Conservation (phyloP, 1,139 yeast genomes). For the Suhomyces ambrosiae region DNA sequence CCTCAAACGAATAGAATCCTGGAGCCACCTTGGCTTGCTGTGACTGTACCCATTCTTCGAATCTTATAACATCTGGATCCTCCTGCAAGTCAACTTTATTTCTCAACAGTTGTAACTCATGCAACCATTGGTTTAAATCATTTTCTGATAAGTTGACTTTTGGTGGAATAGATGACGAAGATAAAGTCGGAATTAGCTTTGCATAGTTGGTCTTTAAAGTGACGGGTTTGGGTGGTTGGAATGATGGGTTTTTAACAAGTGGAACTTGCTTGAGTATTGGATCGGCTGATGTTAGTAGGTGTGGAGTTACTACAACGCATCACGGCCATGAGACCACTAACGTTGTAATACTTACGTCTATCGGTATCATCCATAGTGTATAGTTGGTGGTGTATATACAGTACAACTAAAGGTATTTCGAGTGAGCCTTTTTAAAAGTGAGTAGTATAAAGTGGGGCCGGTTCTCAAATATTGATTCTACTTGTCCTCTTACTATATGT, state of each 20-base stretch:
- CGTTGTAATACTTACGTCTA: conserved; percentile 25
- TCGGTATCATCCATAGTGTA: conserved; percentile 25
- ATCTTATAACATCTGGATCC: conserved; percentile 21
- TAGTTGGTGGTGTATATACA: neutral
- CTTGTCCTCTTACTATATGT: no score
- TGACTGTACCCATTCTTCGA: conserved; percentile 36
- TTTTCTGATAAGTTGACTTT: conserved; percentile 31
- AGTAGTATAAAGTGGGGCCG: neutral
- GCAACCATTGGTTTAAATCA: conserved; percentile 35
- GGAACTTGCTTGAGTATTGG: conserved; percentile 58
- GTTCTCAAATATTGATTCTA: no score
- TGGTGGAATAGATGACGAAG: conserved; percentile 43
- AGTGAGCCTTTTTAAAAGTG: no score
- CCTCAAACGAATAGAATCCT: conserved; percentile 37
- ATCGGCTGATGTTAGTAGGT: conserved; percentile 40
- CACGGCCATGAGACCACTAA: neutral
- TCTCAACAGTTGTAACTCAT: conserved; percentile 26
- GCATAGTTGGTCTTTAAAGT: conserved; percentile 55
- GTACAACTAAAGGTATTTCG: no score
- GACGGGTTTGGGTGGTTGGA: conserved; percentile 60
- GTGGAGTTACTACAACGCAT: neutral
- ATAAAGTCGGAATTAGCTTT: conserved; percentile 39
- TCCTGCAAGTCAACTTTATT: conserved; percentile 11
- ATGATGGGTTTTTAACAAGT: conserved; percentile 55
- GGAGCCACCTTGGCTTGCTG: conserved; percentile 45